phyloP scores from a whole-genome alignment of 257 asterid genomes.

The Ocimum tenuiflorum region DNA sequence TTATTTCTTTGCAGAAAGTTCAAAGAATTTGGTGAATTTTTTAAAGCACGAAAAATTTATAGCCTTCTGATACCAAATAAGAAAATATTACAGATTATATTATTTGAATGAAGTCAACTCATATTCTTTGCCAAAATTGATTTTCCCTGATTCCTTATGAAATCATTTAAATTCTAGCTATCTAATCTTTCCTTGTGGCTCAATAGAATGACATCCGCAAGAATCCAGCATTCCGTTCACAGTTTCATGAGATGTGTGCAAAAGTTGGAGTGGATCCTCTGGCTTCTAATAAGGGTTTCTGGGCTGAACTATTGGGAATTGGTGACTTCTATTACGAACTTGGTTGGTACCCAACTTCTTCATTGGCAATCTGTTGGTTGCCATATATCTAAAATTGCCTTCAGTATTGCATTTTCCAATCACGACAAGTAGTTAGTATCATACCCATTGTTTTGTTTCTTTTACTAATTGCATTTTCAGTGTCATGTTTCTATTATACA shows the following conservation, averaged over 20 bases:
- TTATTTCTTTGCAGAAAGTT: not conserved
- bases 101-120: not conserved
- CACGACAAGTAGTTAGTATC: not conserved
- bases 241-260: slow-evolving; percentile 99
- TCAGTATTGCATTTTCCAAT: not conserved
- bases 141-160: not conserved
- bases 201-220: slow-evolving; percentile 90
- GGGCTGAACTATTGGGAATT: slow-evolving; percentile 96
- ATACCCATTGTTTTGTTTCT: not conserved
- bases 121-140: not conserved
- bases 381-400: not conserved
- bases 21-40: not conserved
- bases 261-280: slow-evolving; percentile 98
- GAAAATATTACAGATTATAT: not conserved
- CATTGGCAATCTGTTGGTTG: not conserved
- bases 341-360: slow-evolving; percentile 50
- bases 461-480: slow-evolving; percentile 2
- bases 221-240: slow-evolving; percentile 92
- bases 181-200: slow-evolving; percentile 3
- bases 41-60: not conserved
- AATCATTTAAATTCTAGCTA: not conserved
- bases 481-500: not conserved
- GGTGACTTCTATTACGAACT: slow-evolving; percentile 98
- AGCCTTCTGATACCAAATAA: not conserved
- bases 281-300: slow-evolving; percentile 97